Evolutionary conservation across 495 filamentous ascomycete genomes (phyloP), one percentile per base, ranked within the genome.

Genomic region (Podospora didyma): DNA sequence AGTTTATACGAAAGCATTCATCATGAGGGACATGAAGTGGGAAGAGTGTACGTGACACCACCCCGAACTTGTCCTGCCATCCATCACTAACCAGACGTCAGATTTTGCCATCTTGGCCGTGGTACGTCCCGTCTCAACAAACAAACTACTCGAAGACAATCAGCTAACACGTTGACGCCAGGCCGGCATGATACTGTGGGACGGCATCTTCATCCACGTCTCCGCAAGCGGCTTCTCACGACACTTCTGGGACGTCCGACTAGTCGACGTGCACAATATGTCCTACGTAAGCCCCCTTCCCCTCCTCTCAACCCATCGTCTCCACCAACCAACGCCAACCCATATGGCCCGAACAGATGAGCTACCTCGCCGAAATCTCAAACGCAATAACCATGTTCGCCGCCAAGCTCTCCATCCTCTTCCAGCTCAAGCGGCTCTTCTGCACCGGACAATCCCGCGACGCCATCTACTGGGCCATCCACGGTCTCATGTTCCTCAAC

Each of bases 401-500:
- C 12, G 65, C 65, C 2, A 68, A 68, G 34, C 59, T 47, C 37
- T 63, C 61, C 17, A 63, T 68, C 19, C 57, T 68, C 28, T 58
- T 66, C 14, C 65, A 68, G 58, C 53, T 68, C 39, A 50, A 54
- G 20, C 49, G 57, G 2, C 37, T 68, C 35, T 68, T 68, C 42
- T 68, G 63, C 26, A 46, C 60, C 23, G 58, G 55, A 22, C 49
- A 61, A 7, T 48, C 56, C 9, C 45, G 65, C 1, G 64, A 70
- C 49, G 3, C 59, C 12, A 62, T 70, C 37, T 62, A 68, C 24
- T 73, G 62, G 63, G 51, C 31, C 39, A 65, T 71, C 31, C 62
- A 70, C 17, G 45, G 7, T 2, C 42, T 73, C 3, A 52, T 73
- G 6, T 62, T 60, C 28, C 45, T 59, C 19, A 68, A 72, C 26